A percentile compares a stretch with the other conserved stretches of the same genome.
phyloP scores from a whole-genome alignment of 139 green algal genomes.

The Chlorella sp. region DNA sequence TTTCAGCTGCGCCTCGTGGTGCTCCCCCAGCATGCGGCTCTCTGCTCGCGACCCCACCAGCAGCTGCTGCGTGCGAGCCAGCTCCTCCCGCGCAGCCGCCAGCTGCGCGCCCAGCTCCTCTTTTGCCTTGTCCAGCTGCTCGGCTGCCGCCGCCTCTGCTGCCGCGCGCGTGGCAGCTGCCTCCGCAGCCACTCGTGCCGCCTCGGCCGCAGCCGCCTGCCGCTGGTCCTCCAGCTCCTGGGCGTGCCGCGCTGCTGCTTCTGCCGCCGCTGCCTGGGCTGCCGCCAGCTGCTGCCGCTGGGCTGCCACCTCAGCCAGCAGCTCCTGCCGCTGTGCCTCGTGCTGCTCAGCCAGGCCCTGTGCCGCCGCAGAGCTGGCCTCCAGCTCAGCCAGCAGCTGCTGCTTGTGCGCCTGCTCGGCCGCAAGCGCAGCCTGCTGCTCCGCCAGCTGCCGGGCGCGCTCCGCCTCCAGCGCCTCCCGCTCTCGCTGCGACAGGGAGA shows the following conservation, averaged over 20 bases:
- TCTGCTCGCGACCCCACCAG: conserved; percentile 23
- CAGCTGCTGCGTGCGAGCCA: conserved; percentile 33
- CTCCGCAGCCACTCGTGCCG: not conserved
- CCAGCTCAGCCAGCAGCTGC: conserved; percentile 24
- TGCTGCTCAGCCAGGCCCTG: not conserved
- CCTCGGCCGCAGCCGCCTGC: not conserved
- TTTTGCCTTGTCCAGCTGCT: not conserved
- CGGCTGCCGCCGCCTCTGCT: not conserved
- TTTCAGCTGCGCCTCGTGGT: conserved; percentile 37
- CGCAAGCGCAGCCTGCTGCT: conserved; percentile 22
- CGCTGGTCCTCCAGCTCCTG: not conserved
- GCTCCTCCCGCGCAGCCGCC: conserved; percentile 10
- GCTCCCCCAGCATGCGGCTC: conserved; percentile 22
- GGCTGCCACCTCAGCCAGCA: not conserved
- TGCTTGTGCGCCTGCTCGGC: conserved; percentile 22
- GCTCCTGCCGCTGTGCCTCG: conserved; percentile 18
- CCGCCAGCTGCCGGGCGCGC: conserved; percentile 8
- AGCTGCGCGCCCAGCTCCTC: not conserved
- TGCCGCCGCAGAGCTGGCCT: not conserved
- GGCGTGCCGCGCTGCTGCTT: not conserved
- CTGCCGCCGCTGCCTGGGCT: not conserved
- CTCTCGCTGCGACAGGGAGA: conserved; percentile 7
- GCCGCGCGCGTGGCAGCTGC: not conserved
- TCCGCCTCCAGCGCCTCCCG: conserved; percentile 29
- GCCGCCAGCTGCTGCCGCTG: conserved; percentile 21